Conservation (phyloP, 805 yeast species). For the Starmera amethionina region DNA sequence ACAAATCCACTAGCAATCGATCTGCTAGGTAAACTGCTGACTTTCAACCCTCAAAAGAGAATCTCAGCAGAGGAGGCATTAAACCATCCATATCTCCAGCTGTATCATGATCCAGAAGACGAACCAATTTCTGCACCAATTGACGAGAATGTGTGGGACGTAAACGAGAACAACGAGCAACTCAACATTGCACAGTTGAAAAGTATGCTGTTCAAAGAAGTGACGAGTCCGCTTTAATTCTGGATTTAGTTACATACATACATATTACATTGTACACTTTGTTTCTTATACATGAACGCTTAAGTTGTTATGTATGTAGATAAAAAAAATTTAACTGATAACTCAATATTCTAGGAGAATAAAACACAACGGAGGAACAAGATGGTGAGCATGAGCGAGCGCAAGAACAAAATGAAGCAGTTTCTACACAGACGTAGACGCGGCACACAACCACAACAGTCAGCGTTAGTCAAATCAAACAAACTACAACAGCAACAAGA, state of each 20-base stretch:
- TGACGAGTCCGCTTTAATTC: constrained; percentile 38
- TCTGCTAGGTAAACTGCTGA: constrained; percentile 55
- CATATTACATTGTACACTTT: too few species aligned
- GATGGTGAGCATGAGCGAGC: neutral
- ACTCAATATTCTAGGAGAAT: neutral
- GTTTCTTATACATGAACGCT: neutral
- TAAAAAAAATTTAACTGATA: neutral
- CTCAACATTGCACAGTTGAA: constrained; percentile 66
- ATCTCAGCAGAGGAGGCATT: constrained; percentile 68
- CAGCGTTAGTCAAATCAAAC: neutral
- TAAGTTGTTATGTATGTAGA: neutral
- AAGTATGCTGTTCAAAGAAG: constrained; percentile 69
- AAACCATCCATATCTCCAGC: constrained; percentile 58
- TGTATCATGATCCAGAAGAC: constrained; percentile 64
- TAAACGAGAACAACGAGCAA: constrained; percentile 46
- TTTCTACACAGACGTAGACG: neutral
- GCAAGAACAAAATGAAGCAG: neutral
- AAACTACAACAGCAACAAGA: neutral
- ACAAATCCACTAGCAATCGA: constrained; percentile 43
- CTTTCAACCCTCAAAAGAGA: constrained; percentile 67
- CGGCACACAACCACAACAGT: neutral
- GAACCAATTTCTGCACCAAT: constrained; percentile 42
- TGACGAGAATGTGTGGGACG: constrained; percentile 30
- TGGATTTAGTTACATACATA: neutral
- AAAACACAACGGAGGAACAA: neutral